These are phyloP conservation scores for Globisporangium paddicum DNA, from an alignment of 352 stramenopile species.

Conservation along the genomic window DNA sequence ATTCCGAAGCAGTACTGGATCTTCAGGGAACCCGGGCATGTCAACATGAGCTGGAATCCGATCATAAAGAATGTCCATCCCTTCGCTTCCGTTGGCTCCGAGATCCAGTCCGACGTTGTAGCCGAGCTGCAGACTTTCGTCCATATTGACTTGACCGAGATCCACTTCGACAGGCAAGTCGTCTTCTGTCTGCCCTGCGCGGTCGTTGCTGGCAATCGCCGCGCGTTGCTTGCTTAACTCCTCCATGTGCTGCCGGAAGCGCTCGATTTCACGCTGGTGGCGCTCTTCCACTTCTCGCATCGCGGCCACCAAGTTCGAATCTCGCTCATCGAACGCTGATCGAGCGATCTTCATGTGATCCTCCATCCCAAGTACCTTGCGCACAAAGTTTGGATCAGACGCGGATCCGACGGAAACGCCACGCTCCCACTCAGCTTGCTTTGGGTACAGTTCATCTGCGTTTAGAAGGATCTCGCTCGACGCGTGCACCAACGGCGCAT, in stretches of 20 bases:
- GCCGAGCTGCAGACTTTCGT: slow-evolving; percentile 10
- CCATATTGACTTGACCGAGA: slow-evolving; percentile 9
- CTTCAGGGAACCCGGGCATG: not conserved
- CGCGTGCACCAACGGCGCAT: slow-evolving; percentile 35
- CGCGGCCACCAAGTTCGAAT: slow-evolving; percentile 62
- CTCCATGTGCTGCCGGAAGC: slow-evolving; percentile 79
- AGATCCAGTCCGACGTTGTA: not conserved
- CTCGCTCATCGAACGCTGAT: slow-evolving; percentile 58
- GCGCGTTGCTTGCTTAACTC: slow-evolving; percentile 77
- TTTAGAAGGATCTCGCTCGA: slow-evolving; percentile 39
- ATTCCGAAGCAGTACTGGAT: not conserved
- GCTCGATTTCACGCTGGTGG: slow-evolving; percentile 78
- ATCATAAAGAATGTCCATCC: not conserved
- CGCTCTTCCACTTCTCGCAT: slow-evolving; percentile 81
- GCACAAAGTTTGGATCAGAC: slow-evolving; percentile 44
- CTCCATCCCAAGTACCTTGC: slow-evolving; percentile 62
- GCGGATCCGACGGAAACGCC: slow-evolving; percentile 60
- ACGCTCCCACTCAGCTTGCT: slow-evolving; percentile 41
- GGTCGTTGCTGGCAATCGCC: slow-evolving; percentile 32
- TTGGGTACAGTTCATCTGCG: slow-evolving; percentile 32
- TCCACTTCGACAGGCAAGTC: slow-evolving; percentile 11
- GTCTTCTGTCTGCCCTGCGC: slow-evolving; percentile 19
- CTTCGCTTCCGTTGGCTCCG: not conserved
- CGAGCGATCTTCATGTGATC: slow-evolving; percentile 56
- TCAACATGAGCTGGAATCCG: not conserved